Conservation (phyloP, 306 rosid genomes). For the Vigna radiata region DNA sequence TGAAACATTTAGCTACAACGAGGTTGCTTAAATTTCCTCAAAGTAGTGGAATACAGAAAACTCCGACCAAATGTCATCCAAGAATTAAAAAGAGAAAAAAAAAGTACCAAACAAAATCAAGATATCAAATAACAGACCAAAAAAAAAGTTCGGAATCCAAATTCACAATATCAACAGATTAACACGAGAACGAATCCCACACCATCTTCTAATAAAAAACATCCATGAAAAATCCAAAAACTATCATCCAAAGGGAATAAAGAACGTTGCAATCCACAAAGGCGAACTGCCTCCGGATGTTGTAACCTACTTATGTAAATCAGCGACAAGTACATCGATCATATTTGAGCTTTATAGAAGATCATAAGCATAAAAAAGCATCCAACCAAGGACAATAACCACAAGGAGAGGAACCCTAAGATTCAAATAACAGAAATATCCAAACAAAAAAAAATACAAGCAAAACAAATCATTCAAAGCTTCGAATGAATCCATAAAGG, state of each 20-base stretch:
- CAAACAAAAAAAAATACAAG: background rate
- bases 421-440: background rate
- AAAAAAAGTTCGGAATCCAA: too few relatives aligned
- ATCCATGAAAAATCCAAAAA: background rate
- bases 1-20: background rate
- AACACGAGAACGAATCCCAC: background rate
- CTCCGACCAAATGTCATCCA: too few relatives aligned
- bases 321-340: background rate
- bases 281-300: background rate
- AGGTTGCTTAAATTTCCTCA: background rate
- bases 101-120: too few relatives aligned
- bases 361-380: background rate
- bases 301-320: background rate
- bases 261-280: constrained; percentile 14
- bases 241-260: background rate
- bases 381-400: background rate
- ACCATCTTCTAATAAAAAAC: background rate
- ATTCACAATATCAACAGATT: too few relatives aligned
- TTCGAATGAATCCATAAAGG: background rate
- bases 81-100: too few relatives aligned
- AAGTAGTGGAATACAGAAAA: background rate
- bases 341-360: background rate
- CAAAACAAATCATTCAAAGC: constrained; percentile 2
- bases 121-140: background rate
- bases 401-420: constrained; percentile 34